Base-by-base conservation (phyloP, 1,284 basidiomycete genomes). In the Cutaneotrichosporon mucoides region DNA sequence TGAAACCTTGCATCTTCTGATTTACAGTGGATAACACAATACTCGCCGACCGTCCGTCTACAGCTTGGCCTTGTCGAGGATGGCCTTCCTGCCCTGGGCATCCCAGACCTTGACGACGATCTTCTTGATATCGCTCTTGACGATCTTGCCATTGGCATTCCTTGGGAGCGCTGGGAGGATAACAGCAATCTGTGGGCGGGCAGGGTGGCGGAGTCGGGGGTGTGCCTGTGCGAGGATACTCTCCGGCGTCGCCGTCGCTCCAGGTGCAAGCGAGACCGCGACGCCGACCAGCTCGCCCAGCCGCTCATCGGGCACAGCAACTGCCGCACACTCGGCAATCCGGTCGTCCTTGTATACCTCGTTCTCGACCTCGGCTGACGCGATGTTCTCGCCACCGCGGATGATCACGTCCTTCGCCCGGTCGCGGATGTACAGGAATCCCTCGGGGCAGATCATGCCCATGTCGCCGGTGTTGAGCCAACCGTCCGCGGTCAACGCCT, bases 371-470 rank as follows among this genome's bases (percentile, higher is more conserved):
- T 75, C 73, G 0, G 66, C 61, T 1, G 71, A 72, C 0, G 73
- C 60, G 53, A 76, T 73, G 69, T 76, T 76, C 60, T 76, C 75
- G 1, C 75, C 75, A n/a, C 73, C 73, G 1, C 75, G 70, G 35
- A 76, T 73, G 42, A 76, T 73, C 15, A 76, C 65, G 60, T 76
- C 75, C 64, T 76, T 76, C 12, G 70, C 47, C 41, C 72, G 61
- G 55, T 76, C 74, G 42, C 68, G 66, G 61, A 76, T 71, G 53
- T 68, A 72, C 45, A 76, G 47, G 58, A 66, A 73, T 0, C 72
- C 75, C 1, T 75, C 69, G 11, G 66, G 57, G 52, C 72, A 73
- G 5, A 75, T 55, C 50, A 56, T 61, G 3, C 61, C 75, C 10
- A 70, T 59, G 66, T 76, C 75, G 11, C 75, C 75, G 4, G 75